phyloP scores from a whole-genome alignment of 805 yeast genomes.

The Pichia pseudocactophila region DNA sequence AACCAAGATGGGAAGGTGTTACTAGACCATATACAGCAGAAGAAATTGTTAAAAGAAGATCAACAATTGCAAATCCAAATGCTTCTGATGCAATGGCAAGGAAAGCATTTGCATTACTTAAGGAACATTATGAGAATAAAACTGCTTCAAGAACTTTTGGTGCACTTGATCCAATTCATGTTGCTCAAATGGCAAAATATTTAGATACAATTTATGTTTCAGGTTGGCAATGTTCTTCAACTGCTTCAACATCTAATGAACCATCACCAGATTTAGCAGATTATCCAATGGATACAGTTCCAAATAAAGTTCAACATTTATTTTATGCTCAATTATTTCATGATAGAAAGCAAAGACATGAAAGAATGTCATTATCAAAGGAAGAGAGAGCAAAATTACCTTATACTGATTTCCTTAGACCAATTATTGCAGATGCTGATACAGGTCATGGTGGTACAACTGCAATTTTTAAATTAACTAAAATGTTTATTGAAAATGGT shows the following conservation, averaged over 20 bases:
- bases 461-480: conserved; percentile 90
- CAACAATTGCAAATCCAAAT: conserved; percentile 62
- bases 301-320: conserved; percentile 94
- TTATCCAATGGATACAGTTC: conserved; percentile 97
- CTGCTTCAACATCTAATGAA: conserved; percentile 95
- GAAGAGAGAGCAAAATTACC: conserved; percentile 62
- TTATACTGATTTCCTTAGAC: conserved; percentile 81
- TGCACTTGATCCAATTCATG: conserved; percentile 92
- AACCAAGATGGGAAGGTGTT: conserved; percentile 85
- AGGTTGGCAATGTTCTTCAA: conserved; percentile 98
- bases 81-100: conserved; percentile 76
- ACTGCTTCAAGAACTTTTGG: conserved; percentile 87
- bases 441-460: conserved; percentile 99
- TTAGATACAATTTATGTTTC: conserved; percentile 88
- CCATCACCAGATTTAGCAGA: conserved; percentile 98
- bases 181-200: conserved; percentile 93
- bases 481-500: conserved; percentile 93
- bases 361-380: conserved; percentile 52
- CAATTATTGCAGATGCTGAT: conserved; percentile 95
- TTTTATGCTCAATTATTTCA: conserved; percentile 96
- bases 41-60: conserved; percentile 85
- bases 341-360: conserved; percentile 92
- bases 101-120: conserved; percentile 63
- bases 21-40: conserved; percentile 83
- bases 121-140: conserved; percentile 62